These are phyloP conservation scores for Gymnopilus dilepis DNA, from an alignment of 768 basidiomycete species.

Conservation along the genomic window DNA sequence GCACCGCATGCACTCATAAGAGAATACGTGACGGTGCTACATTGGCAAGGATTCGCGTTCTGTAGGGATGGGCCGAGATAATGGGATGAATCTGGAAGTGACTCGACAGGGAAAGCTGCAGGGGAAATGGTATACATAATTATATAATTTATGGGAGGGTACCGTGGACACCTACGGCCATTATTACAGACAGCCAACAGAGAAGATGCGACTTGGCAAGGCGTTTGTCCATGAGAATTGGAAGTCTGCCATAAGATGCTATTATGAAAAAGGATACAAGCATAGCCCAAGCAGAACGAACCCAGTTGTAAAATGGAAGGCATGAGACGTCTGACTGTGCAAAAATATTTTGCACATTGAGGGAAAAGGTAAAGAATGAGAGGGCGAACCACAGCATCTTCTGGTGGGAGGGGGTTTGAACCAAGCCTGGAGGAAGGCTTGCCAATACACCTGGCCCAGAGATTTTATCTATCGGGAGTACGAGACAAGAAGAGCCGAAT, in stretches of 20 bases:
- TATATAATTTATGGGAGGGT: not conserved
- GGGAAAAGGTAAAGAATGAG: conserved; percentile 29
- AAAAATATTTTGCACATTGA: conserved; percentile 22
- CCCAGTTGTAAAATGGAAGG: conserved; percentile 48
- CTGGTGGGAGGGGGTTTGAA: conserved; percentile 17
- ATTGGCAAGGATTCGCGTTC: conserved; percentile 50
- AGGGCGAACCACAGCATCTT: conserved; percentile 31
- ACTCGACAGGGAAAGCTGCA: conserved; percentile 38
- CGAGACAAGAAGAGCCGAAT: conserved; percentile 17
- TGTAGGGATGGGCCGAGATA: conserved; percentile 48
- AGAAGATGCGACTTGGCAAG: conserved; percentile 50
- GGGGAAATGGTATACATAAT: not conserved
- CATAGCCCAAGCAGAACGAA: conserved; percentile 22
- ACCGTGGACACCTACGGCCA: conserved; percentile 38
- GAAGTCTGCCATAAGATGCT: conserved; percentile 33
- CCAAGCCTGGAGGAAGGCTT: conserved; percentile 23
- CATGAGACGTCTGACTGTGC: conserved; percentile 47
- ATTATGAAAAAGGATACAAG: not conserved
- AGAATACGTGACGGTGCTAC: conserved; percentile 61
- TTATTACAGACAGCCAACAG: conserved; percentile 47
- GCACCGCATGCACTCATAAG: conserved; percentile 60
- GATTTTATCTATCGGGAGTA: conserved; percentile 16
- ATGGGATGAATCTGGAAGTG: conserved; percentile 34
- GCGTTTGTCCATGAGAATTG: conserved; percentile 53
- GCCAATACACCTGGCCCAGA: conserved; percentile 2